Conservation (phyloP, 2,329 filamentous ascomycete genomes). For the Neoscytalidium dimidiatum region DNA sequence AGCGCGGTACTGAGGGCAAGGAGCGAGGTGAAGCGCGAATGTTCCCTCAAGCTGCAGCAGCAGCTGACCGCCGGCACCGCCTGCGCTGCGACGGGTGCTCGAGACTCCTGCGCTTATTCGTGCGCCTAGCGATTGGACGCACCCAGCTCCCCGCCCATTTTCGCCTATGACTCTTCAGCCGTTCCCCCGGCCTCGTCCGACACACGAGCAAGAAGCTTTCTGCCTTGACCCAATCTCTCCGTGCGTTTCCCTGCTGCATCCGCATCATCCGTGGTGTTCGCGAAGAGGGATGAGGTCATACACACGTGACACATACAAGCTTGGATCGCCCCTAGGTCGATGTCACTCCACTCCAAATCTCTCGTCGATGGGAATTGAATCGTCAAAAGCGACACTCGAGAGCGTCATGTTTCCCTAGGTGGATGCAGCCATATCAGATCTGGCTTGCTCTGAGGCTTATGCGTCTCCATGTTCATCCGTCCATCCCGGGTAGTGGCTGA, state of each 20-base stretch:
- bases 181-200: neutral
- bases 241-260: neutral
- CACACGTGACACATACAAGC: neutral
- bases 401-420: neutral
- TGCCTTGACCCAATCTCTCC: neutral
- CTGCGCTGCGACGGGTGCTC: neutral
- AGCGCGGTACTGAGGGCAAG: neutral
- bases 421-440: neutral
- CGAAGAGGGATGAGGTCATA: slow-evolving; percentile 4
- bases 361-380: neutral
- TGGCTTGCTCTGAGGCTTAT: neutral
- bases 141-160: neutral
- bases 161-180: neutral
- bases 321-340: neutral
- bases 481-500: too few relatives aligned
- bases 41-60: slow-evolving; percentile 5
- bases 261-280: neutral
- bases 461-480: too few relatives aligned
- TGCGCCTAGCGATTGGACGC: slow-evolving; percentile 14
- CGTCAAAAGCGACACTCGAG: neutral
- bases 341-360: neutral
- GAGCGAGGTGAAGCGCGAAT: slow-evolving; percentile 6
- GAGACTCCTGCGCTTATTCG: slow-evolving; percentile 12
- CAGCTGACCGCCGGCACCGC: slow-evolving; percentile 8
- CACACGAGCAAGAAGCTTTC: neutral